Conservation (phyloP, 805 yeast genomes). For the Candida ortonii region DNA sequence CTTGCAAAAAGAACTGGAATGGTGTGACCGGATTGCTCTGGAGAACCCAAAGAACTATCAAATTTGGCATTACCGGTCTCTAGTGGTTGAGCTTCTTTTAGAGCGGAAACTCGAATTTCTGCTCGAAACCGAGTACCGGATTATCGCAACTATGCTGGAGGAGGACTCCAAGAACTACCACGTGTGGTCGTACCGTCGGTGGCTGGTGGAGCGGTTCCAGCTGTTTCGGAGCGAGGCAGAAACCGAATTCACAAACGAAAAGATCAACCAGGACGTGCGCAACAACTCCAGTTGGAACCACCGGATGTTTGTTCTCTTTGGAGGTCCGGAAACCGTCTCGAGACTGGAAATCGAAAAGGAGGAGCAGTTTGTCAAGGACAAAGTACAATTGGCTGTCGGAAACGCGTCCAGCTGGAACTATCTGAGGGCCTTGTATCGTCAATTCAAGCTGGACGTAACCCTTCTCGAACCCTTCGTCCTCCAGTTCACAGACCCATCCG, state of each 20-base stretch:
- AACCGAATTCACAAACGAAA: slow-evolving; percentile 44
- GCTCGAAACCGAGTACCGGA: slow-evolving; percentile 58
- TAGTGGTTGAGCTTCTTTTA: slow-evolving; percentile 42
- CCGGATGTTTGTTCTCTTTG: slow-evolving; percentile 57
- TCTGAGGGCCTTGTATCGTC: slow-evolving; percentile 52
- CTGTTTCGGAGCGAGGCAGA: slow-evolving; percentile 48
- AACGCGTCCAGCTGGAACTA: slow-evolving; percentile 89
- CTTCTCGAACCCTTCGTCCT: slow-evolving; percentile 46
- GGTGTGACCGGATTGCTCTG: slow-evolving; percentile 76
- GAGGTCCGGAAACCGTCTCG: slow-evolving; percentile 14
- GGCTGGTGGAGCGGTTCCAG: slow-evolving; percentile 64
- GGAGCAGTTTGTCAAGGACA: slow-evolving; percentile 44
- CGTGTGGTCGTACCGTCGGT: slow-evolving; percentile 90
- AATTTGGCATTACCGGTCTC: slow-evolving; percentile 91
- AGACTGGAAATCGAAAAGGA: slow-evolving; percentile 45
- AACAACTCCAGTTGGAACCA: slow-evolving; percentile 96
- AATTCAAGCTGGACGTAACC: slow-evolving; percentile 26
- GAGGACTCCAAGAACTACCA: slow-evolving; percentile 91
- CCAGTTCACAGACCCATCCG: slow-evolving; percentile 35
- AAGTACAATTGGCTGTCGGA: slow-evolving; percentile 65
- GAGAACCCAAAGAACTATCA: slow-evolving; percentile 89
- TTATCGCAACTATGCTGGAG: slow-evolving; percentile 63
- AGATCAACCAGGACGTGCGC: slow-evolving; percentile 62
- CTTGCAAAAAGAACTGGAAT: slow-evolving; percentile 58
- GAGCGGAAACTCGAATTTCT: slow-evolving; percentile 29